Percentiles rank a stretch among this genome's conserved stretches.
Evolutionary conservation across 768 basidiomycete species (phyloP).

Genomic region (Pleurotus sapidus): DNA sequence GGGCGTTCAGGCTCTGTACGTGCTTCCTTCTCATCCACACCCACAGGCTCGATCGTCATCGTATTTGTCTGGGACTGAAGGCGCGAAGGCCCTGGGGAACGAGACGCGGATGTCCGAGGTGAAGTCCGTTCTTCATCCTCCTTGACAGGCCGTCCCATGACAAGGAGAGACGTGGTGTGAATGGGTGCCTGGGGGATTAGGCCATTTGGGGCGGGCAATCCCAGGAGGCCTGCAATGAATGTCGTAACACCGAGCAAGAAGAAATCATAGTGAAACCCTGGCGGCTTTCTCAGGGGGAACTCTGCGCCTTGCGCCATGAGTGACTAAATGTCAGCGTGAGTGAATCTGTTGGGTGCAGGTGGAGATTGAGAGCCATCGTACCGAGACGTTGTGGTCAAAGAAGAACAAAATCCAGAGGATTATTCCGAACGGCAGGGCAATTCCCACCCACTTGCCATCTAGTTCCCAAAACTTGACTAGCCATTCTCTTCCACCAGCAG

Average conservation of each 20-base stretch:
- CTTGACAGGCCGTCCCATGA: slow-evolving; percentile 51
- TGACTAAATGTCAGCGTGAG: slow-evolving; percentile 44
- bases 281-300: slow-evolving; percentile 88
- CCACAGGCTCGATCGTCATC: slow-evolving; percentile 1
- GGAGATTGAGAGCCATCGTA: slow-evolving; percentile 30
- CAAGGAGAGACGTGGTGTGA: slow-evolving; percentile 80
- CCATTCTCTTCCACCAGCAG: slow-evolving; percentile 76
- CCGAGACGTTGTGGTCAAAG: slow-evolving; percentile 94
- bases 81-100: not conserved
- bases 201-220: slow-evolving; percentile 84
- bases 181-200: slow-evolving; percentile 88
- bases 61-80: slow-evolving; percentile 3
- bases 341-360: not conserved
- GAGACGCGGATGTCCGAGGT: not conserved
- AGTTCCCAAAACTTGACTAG: slow-evolving; percentile 88
- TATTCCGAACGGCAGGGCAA: slow-evolving; percentile 86
- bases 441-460: slow-evolving; percentile 84
- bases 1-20: slow-evolving; percentile 12
- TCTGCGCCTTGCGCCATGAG: slow-evolving; percentile 89
- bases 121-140: slow-evolving; percentile 31
- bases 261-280: slow-evolving; percentile 86
- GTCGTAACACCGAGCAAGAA: slow-evolving; percentile 90
- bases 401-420: slow-evolving; percentile 91
- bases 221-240: slow-evolving; percentile 83
- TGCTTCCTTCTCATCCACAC: slow-evolving; percentile 21